These are phyloP conservation scores for Flammula alnicola DNA, from an alignment of 1,284 basidiomycete genomes.

Conservation along the genomic window DNA sequence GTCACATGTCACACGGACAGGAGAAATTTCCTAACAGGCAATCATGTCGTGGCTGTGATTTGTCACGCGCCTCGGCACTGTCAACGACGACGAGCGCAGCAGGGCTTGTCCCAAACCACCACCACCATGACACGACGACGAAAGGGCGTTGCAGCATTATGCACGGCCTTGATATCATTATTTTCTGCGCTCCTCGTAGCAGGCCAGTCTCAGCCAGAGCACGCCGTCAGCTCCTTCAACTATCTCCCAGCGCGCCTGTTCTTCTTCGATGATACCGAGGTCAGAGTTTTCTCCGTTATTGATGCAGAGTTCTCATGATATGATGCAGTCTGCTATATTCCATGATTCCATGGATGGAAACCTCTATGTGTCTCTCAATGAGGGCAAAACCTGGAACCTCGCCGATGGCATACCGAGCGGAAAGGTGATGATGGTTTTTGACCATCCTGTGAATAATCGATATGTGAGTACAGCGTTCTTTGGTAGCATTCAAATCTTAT, in stretches of 20 bases:
- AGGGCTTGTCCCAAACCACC: constrained; percentile 23
- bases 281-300: constrained; percentile 36
- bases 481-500: constrained; percentile 1
- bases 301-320: constrained; percentile 2
- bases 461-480: constrained; percentile 53
- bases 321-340: constrained; percentile 75
- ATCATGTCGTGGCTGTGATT: no score
- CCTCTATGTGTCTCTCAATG: constrained; percentile 85
- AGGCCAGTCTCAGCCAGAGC: constrained; percentile 32
- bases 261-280: constrained; percentile 93
- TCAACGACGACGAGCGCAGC: constrained; percentile 11
- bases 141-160: constrained; percentile 16
- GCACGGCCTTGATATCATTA: constrained; percentile 15
- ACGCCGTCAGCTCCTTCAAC: constrained; percentile 54
- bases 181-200: constrained; percentile 20
- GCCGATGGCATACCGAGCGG: constrained; percentile 69
- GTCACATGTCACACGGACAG: no score
- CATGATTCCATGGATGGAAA: constrained; percentile 76
- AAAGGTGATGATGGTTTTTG: constrained; percentile 74
- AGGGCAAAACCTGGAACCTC: constrained; percentile 83
- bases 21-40: no score
- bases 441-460: constrained; percentile 85
- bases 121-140: constrained; percentile 23
- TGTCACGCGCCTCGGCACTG: no score
- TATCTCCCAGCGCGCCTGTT: constrained; percentile 85